Evolutionary conservation across 2,329 filamentous ascomycete genomes (phyloP).

Genomic region (Neofusicoccum kwambonambiense): DNA sequence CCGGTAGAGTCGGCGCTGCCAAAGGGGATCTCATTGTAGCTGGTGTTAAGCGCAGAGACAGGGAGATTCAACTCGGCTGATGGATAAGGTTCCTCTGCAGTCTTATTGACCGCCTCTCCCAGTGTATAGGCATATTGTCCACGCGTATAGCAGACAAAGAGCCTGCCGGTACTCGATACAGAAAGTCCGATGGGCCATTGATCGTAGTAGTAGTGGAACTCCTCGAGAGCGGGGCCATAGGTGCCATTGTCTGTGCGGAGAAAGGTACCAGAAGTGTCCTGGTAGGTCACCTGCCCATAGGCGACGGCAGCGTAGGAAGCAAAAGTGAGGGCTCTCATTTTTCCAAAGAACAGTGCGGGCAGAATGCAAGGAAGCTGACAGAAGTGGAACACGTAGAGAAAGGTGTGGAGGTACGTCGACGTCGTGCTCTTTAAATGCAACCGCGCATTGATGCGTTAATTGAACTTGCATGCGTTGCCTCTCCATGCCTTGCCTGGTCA

Average conservation of each 20-base stretch:
- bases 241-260: constrained; percentile 49
- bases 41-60: constrained; percentile 44
- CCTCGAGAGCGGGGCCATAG: constrained; percentile 48
- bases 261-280: constrained; percentile 24
- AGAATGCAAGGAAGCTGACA: neutral
- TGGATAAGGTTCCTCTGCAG: constrained; percentile 49
- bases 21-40: constrained; percentile 46
- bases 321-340: neutral
- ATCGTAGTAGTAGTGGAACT: constrained; percentile 50
- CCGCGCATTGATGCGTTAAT: neutral
- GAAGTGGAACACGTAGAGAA: neutral
- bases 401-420: too few relatives aligned
- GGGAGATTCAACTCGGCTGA: constrained; percentile 42
- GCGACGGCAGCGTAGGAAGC: neutral
- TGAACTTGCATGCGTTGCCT: neutral
- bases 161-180: constrained; percentile 49
- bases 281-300: constrained; percentile 2
- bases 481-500: neutral
- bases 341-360: neutral
- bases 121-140: constrained; percentile 49
- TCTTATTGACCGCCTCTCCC: constrained; percentile 48
- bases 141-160: constrained; percentile 52
- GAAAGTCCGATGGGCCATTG: constrained; percentile 51
- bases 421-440: neutral
- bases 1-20: constrained; percentile 45